Percentiles rank a stretch among this genome's conserved stretches.
Conservation (phyloP, 768 basidiomycete genomes). For the Boletus edulis region DNA sequence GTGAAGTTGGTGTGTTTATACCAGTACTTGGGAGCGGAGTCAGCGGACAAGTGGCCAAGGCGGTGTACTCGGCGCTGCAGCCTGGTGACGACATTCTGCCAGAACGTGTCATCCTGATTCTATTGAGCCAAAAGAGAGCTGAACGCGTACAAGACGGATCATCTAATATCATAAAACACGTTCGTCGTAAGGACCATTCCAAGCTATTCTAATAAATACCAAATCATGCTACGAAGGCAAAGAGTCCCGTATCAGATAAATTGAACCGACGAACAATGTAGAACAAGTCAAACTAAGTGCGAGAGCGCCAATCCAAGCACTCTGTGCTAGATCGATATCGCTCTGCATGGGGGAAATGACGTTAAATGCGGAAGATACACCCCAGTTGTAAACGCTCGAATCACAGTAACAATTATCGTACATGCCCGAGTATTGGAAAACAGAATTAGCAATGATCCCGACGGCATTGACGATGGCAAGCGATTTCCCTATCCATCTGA, state of each 20-base stretch:
- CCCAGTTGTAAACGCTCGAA: conserved; percentile 21
- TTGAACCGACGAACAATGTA: conserved; percentile 24
- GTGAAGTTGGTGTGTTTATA: too few relatives aligned
- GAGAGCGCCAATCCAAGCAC: conserved; percentile 39
- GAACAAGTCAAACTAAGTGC: conserved; percentile 26
- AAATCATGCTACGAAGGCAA: not conserved
- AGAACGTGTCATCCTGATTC: too few relatives aligned
- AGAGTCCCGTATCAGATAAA: conserved; percentile 29
- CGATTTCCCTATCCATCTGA: conserved; percentile 28
- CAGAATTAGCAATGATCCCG: conserved; percentile 22
- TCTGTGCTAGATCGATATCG: conserved; percentile 27
- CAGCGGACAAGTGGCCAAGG: too few relatives aligned
- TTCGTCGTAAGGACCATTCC: too few relatives aligned
- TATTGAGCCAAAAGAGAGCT: too few relatives aligned
- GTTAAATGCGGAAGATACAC: conserved; percentile 23
- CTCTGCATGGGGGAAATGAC: conserved; percentile 17
- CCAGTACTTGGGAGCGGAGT: too few relatives aligned
- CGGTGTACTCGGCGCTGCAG: too few relatives aligned
- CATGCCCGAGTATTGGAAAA: conserved; percentile 30
- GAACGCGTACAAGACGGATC: too few relatives aligned
- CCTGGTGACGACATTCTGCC: too few relatives aligned
- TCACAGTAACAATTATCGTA: conserved; percentile 32
- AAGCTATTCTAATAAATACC: too few relatives aligned
- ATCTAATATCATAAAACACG: too few relatives aligned
- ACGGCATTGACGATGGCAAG: conserved; percentile 30